Conservation (phyloP, 164 flowering plant species). For the Vitis riparia region DNA sequence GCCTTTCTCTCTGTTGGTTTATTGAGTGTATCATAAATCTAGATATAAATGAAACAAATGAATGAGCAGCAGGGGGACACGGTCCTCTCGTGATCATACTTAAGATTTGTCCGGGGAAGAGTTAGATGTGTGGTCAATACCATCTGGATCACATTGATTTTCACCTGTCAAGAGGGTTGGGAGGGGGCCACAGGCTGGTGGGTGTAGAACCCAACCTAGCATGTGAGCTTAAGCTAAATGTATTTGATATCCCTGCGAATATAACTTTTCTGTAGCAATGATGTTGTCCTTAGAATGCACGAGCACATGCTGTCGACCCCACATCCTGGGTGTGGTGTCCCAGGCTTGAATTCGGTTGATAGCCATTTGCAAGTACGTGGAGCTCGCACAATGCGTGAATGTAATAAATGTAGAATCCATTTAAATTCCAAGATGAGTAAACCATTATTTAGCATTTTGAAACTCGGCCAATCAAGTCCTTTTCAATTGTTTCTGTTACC, state of each 20-base stretch:
- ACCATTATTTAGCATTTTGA: too few relatives aligned
- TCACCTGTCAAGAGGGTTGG: background rate
- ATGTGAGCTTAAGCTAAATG: background rate
- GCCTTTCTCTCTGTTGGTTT: too few relatives aligned
- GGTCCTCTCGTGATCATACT: background rate
- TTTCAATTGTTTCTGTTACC: too few relatives aligned
- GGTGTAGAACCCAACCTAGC: background rate
- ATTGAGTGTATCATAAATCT: background rate
- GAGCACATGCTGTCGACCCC: constrained; percentile 1
- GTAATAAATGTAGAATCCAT: background rate
- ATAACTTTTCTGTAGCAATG: constrained; percentile 1
- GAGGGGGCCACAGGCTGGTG: constrained; percentile 3
- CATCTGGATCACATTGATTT: background rate
- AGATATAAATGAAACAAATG: constrained; percentile 1
- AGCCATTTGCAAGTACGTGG: background rate
- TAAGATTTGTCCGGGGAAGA: background rate
- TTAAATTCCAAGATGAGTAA: too few relatives aligned
- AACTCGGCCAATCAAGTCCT: too few relatives aligned
- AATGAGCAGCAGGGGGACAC: background rate
- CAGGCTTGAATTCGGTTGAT: background rate
- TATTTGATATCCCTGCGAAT: background rate
- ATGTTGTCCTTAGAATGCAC: background rate
- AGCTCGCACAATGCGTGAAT: constrained; percentile 1
- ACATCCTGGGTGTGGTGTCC: background rate
- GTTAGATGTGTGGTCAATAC: background rate